Conservation (phyloP, 129 eudicot genomes). For the Smallanthus sonchifolius region DNA sequence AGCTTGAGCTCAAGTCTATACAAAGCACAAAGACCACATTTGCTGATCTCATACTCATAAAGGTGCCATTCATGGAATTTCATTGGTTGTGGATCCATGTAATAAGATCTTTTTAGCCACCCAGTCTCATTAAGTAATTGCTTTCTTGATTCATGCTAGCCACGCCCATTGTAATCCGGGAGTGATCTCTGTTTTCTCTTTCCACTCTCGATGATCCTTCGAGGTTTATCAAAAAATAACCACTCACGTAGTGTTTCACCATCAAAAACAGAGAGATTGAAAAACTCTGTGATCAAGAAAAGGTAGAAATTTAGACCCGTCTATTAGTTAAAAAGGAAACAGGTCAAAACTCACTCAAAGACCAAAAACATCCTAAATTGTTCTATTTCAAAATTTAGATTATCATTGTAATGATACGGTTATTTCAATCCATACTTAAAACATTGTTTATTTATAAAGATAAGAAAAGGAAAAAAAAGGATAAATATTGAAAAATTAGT, state of each 20-base stretch:
- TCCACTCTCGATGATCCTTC: slow-evolving; percentile 98
- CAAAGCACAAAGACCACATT: slow-evolving; percentile 64
- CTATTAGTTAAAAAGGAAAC: neutral
- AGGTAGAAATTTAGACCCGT: neutral
- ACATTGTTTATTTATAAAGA: neutral
- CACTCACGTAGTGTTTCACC: slow-evolving; percentile 93
- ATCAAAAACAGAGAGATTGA: slow-evolving; percentile 70
- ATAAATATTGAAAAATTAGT: neutral
- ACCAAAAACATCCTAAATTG: neutral
- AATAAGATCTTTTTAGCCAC: slow-evolving; percentile 89
- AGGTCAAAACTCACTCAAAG: neutral
- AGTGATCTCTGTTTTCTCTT: slow-evolving; percentile 91
- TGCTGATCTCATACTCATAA: slow-evolving; percentile 76
- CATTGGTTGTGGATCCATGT: slow-evolving; percentile 98
- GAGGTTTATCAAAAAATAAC: slow-evolving; percentile 94
- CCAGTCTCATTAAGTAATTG: slow-evolving; percentile 72
- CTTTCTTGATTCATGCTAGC: slow-evolving; percentile 99
- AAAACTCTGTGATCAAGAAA: slow-evolving; percentile 57
- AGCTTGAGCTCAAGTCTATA: slow-evolving; percentile 82
- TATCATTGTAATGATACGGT: neutral
- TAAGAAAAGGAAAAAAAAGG: neutral
- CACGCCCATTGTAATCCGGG: slow-evolving; percentile 90
- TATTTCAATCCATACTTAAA: neutral
- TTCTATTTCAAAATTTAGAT: neutral
- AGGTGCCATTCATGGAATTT: slow-evolving; percentile 78